phyloP scores from a whole-genome alignment of 2,329 filamentous ascomycete species.

The Cladophialophora bantiana region DNA sequence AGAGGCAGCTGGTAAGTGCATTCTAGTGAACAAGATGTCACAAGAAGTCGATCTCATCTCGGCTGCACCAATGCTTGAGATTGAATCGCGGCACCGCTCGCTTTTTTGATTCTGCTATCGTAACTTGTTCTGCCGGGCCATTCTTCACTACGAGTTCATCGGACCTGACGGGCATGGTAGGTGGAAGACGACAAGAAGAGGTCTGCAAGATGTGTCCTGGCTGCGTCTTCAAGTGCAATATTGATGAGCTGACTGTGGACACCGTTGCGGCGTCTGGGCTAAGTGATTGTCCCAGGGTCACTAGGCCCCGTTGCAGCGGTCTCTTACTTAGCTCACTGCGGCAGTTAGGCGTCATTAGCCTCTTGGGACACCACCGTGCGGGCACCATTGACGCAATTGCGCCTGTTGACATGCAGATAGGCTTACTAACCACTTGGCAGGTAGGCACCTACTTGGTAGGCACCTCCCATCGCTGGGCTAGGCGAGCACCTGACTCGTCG shows the following conservation, averaged over 20 bases:
- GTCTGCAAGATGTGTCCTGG: neutral
- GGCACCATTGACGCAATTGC: neutral
- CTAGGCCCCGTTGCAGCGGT: neutral
- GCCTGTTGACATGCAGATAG: neutral
- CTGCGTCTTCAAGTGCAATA: neutral
- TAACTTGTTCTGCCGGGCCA: neutral
- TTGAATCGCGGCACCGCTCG: neutral
- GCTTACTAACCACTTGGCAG: neutral
- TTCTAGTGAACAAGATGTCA: neutral
- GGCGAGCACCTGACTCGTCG: too few relatives aligned
- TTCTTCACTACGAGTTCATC: neutral
- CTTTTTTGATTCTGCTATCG: neutral
- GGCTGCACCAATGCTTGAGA: neutral
- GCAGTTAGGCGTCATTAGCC: neutral
- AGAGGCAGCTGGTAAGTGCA: slow-evolving; percentile 2
- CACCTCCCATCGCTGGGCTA: neutral
- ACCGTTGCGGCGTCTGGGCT: neutral
- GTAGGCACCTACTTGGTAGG: too few relatives aligned
- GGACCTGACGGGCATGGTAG: neutral
- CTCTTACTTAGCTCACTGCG: neutral
- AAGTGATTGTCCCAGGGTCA: neutral
- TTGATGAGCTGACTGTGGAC: neutral
- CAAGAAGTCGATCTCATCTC: neutral
- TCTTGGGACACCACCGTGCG: neutral
- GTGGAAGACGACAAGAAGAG: neutral